Evolutionary conservation across 192 early-diverging fungal species (phyloP).

Genomic region (Rhizoclosmatium globosum): DNA sequence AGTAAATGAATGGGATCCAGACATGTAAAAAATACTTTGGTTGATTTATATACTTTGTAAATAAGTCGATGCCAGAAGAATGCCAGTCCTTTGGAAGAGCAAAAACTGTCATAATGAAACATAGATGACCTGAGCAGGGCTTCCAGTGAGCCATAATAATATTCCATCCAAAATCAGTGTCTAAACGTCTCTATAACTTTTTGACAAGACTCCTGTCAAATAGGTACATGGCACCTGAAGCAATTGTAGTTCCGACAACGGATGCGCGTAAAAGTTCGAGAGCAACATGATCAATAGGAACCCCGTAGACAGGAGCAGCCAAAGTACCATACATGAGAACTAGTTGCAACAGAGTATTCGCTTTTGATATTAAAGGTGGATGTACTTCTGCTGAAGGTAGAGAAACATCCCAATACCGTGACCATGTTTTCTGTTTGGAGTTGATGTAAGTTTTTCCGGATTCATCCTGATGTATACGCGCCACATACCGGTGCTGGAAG

Average conservation of each 20-base stretch:
- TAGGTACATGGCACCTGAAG: slow-evolving; percentile 11
- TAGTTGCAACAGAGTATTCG: slow-evolving; percentile 91
- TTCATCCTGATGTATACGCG: background rate
- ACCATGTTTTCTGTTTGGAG: slow-evolving; percentile 74
- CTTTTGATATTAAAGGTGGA: slow-evolving; percentile 87
- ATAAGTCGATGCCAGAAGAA: too few relatives aligned
- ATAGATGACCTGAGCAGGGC: too few relatives aligned
- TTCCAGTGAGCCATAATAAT: too few relatives aligned
- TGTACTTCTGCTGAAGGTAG: slow-evolving; percentile 91
- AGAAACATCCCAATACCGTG: slow-evolving; percentile 87
- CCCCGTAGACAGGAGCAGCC: slow-evolving; percentile 75
- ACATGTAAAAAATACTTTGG: too few relatives aligned
- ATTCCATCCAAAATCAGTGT: too few relatives aligned
- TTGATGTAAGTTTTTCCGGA: background rate
- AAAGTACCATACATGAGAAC: slow-evolving; percentile 79
- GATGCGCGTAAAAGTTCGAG: slow-evolving; percentile 72
- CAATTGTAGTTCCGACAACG: slow-evolving; percentile 38
- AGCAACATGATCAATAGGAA: slow-evolving; percentile 56
- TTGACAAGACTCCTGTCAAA: slow-evolving; percentile 6
- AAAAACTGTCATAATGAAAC: too few relatives aligned
- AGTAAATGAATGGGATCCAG: too few relatives aligned
- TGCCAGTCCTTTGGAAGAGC: too few relatives aligned
- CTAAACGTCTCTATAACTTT: background rate
- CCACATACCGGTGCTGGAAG: slow-evolving; percentile 79
- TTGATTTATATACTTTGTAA: too few relatives aligned